A percentile compares a stretch with the other conserved stretches of the same genome.
Conservation (phyloP, 2,329 filamentous ascomycete genomes). For the Talaromyces sp. region DNA sequence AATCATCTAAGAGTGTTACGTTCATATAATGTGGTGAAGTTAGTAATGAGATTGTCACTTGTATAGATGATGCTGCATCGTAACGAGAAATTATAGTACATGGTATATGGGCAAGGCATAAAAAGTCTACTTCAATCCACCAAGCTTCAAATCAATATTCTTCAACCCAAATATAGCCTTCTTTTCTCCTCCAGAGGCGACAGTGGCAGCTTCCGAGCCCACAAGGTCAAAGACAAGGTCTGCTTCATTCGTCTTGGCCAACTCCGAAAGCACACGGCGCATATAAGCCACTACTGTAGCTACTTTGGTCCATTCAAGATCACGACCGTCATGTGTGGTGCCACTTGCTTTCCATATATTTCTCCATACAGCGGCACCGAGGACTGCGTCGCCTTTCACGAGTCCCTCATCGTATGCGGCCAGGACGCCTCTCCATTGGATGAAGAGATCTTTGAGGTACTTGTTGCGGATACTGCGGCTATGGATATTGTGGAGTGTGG, state of each 20-base stretch:
- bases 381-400: constrained; percentile 43
- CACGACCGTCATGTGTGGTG: constrained; percentile 31
- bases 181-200: constrained; percentile 17
- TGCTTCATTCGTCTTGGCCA: constrained; percentile 52
- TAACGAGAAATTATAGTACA: constrained; percentile 1
- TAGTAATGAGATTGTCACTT: constrained; percentile 1
- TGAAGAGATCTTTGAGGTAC: constrained; percentile 78
- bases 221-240: constrained; percentile 50
- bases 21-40: not conserved
- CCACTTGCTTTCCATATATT: constrained; percentile 77
- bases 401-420: constrained; percentile 55
- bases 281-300: constrained; percentile 61
- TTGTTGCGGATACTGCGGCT: constrained; percentile 53
- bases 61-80: not conserved
- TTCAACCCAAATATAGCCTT: constrained; percentile 32
- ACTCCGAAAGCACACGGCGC: constrained; percentile 50
- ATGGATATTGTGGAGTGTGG: constrained; percentile 44
- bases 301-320: constrained; percentile 57
- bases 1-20: not conserved
- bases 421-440: constrained; percentile 85
- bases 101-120: not conserved
- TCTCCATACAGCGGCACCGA: constrained; percentile 73
- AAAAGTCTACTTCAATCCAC: constrained; percentile 6
- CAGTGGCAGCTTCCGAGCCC: constrained; percentile 29
- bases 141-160: constrained; percentile 29